Evolutionary conservation across 2,329 filamentous ascomycete genomes (phyloP).

Genomic region (Colletotrichum endophyticum): DNA sequence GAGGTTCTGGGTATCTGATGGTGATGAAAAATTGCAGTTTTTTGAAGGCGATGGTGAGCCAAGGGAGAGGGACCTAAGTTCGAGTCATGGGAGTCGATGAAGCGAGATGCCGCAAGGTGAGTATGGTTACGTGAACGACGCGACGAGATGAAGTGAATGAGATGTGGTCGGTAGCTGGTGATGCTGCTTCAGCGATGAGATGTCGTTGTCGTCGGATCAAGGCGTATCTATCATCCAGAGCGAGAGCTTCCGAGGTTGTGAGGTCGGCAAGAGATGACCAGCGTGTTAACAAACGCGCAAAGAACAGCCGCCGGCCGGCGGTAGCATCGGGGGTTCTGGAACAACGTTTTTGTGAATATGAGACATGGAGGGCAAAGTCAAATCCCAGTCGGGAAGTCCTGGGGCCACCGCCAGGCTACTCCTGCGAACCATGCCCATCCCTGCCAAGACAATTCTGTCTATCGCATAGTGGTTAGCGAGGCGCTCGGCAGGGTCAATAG

Average conservation of each 20-base stretch:
- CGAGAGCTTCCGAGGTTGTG: not conserved
- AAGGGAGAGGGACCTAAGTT: not conserved
- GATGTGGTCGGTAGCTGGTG: not conserved
- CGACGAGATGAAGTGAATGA: not conserved
- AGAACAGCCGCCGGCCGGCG: not conserved
- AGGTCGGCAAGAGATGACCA: not conserved
- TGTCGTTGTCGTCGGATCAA: not conserved
- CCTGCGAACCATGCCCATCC: not conserved
- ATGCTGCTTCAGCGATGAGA: not conserved
- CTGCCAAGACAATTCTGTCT: not conserved
- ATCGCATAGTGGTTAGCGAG: not conserved
- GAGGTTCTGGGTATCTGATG: not conserved
- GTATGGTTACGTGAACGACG: not conserved
- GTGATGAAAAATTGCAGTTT: not conserved
- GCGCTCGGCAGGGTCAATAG: not conserved
- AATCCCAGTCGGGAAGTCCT: not conserved
- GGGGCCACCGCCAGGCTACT: not conserved
- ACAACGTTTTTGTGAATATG: not conserved
- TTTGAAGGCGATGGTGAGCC: not conserved
- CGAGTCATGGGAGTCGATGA: not conserved
- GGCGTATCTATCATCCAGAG: not conserved
- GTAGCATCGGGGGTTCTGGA: not conserved
- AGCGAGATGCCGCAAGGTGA: not conserved
- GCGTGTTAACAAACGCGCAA: not conserved
- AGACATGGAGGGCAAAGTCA: not conserved